Base-by-base conservation (phyloP, 768 basidiomycete species). In the Mycena galericulata region DNA sequence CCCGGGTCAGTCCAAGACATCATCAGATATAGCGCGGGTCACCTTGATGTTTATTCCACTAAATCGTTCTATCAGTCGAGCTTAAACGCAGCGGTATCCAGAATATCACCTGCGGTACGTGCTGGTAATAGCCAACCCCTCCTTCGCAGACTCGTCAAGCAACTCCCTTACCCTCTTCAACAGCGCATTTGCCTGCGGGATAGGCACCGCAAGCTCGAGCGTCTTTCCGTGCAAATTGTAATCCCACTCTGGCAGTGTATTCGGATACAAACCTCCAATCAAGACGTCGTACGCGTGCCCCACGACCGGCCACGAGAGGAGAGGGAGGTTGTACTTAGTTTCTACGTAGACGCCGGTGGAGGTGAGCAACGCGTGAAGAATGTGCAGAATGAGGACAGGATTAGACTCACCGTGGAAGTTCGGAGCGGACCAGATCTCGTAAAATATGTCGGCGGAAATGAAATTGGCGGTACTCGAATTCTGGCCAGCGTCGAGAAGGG, bases 281-380 rank as follows among this genome's bases (percentile, higher is more conserved):
- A 82, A 77, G n/a, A 81, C 80, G 62, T 81, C 79, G 72, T 79
- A 80, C 2, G 79, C 78, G 55, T 75, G 79, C 3, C 80, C 78
- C 61, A 75, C 65, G 15, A 80, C 79, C 17, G 80, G 80, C 80
- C 79, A 81, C 34, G 72, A 72, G 41, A 81, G 59, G 17, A 80
- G 71, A 1, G 77, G 75, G 20, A 78, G 62, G 68, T 81, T 69
- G 43, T 72, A 71, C 1, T n/a, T 64, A 61, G 79, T 80, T 30
- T 80, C 80, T 81, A 43, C 18, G 41, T 6, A 45, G 3, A n/a
- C n/a, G 22, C 12, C 15, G 32, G 45, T n/a, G 18, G 18, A 22
- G 22, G 34, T 6, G 34, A 36, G 34, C 8, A 36, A 14, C 8
- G 14, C 34, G 34, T 6, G 34, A 3, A 30, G 12, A 40, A 29